phyloP scores from a whole-genome alignment of 108 stramenopile genomes.

The Skeletonema marinoi region DNA sequence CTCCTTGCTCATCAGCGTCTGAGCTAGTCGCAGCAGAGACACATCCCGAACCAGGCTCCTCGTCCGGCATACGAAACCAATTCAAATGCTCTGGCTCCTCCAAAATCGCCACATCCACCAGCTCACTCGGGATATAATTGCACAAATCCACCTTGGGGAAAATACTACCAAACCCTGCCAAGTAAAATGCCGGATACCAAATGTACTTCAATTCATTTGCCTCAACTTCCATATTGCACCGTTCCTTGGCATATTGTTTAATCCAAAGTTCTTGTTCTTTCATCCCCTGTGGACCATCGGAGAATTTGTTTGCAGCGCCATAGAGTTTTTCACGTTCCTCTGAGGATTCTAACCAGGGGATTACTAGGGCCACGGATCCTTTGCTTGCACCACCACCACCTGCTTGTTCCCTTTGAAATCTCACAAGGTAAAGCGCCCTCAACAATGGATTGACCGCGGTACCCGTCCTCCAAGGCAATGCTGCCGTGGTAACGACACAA shows the following conservation, averaged over 20 bases:
- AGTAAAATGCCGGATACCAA: conserved; percentile 78
- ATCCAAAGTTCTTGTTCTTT: conserved; percentile 45
- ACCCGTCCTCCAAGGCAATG: conserved; percentile 81
- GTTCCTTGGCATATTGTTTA: conserved; percentile 27
- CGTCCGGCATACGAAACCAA: conserved; percentile 73
- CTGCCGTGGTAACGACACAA: conserved; percentile 68
- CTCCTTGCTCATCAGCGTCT: background rate
- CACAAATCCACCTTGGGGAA: conserved; percentile 85
- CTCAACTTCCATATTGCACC: conserved; percentile 45
- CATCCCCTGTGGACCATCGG: conserved; percentile 31
- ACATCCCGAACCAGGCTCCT: background rate
- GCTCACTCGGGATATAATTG: conserved; percentile 69
- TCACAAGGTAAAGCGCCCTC: conserved; percentile 62
- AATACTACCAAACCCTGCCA: conserved; percentile 74
- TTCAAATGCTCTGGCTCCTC: conserved; percentile 97
- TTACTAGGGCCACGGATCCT: conserved; percentile 44
- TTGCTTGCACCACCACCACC: background rate
- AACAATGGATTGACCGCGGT: conserved; percentile 79
- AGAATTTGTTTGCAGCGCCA: conserved; percentile 22
- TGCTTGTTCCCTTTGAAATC: conserved; percentile 21
- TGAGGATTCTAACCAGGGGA: conserved; percentile 58
- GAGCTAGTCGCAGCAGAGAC: no score
- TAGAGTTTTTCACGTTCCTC: conserved; percentile 42
- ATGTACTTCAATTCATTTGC: conserved; percentile 54
- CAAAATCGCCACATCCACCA: conserved; percentile 87